These are phyloP conservation scores for Mycena belliarum DNA, from an alignment of 768 basidiomycete genomes.

Conservation along the genomic window DNA sequence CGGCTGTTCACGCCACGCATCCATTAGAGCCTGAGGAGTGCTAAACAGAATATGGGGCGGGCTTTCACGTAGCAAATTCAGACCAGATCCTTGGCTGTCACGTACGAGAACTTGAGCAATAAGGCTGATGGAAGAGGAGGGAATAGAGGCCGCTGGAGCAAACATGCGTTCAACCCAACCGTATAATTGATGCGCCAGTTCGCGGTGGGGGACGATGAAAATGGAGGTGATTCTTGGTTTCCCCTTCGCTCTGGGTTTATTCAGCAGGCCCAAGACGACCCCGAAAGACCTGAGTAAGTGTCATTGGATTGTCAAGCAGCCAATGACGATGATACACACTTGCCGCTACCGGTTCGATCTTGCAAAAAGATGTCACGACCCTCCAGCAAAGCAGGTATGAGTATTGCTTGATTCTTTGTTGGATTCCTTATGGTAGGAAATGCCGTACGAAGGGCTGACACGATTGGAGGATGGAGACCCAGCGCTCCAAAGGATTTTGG, in stretches of 20 bases:
- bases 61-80: slow-evolving; percentile 37
- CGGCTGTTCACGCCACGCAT: slow-evolving; percentile 48
- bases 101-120: slow-evolving; percentile 67
- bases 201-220: slow-evolving; percentile 71
- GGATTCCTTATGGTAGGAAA: slow-evolving; percentile 64
- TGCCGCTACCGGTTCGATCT: slow-evolving; percentile 77
- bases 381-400: slow-evolving; percentile 61
- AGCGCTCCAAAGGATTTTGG: slow-evolving; percentile 47
- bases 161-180: slow-evolving; percentile 65
- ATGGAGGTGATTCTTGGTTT: slow-evolving; percentile 48
- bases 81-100: slow-evolving; percentile 40
- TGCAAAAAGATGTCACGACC: slow-evolving; percentile 65
- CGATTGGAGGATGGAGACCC: slow-evolving; percentile 52
- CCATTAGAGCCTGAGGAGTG: slow-evolving; percentile 70
- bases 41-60: slow-evolving; percentile 70
- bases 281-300: slow-evolving; percentile 63
- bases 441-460: slow-evolving; percentile 50
- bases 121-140: slow-evolving; percentile 37
- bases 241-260: slow-evolving; percentile 35
- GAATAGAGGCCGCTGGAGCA: slow-evolving; percentile 29
- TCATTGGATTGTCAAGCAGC: background rate
- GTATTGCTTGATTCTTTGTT: slow-evolving; percentile 57
- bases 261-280: slow-evolving; percentile 63
- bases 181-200: slow-evolving; percentile 66
- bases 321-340: slow-evolving; percentile 46